Evolutionary conservation across 192 early-diverging fungal genomes (phyloP).

Genomic region (Diversispora epigaea): DNA sequence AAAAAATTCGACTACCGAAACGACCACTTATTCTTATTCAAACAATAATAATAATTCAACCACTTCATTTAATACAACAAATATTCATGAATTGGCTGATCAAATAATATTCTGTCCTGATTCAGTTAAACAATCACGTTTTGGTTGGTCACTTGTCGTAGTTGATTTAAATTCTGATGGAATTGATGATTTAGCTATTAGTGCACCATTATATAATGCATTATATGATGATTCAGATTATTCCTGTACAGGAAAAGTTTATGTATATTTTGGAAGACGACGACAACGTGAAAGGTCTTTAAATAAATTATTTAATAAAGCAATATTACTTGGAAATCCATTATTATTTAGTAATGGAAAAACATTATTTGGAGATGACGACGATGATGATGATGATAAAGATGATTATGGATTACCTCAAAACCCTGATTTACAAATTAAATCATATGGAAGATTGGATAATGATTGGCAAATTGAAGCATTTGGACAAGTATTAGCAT

Average conservation of each 20-base stretch:
- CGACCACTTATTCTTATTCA: background rate
- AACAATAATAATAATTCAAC: too few relatives aligned
- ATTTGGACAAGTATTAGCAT: constrained; percentile 45
- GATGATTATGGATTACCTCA: background rate
- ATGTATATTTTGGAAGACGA: constrained; percentile 62
- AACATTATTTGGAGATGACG: too few relatives aligned
- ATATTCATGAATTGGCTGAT: constrained; percentile 49
- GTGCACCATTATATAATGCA: constrained; percentile 53
- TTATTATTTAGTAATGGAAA: background rate
- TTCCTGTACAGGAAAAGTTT: constrained; percentile 54
- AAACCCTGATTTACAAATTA: background rate
- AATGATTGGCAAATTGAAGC: constrained; percentile 25
- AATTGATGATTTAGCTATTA: constrained; percentile 80
- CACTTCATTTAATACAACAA: constrained; percentile 32
- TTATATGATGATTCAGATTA: constrained; percentile 23
- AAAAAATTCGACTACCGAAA: constrained; percentile 16
- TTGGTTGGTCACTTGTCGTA: constrained; percentile 75
- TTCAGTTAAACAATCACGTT: constrained; percentile 47
- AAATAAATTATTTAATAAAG: background rate
- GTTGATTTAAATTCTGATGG: constrained; percentile 85
- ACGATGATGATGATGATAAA: background rate
- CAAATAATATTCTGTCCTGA: constrained; percentile 26
- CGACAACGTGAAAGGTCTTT: too few relatives aligned
- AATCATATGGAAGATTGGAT: background rate
- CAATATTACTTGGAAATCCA: background rate